Percentiles rank a stretch among this genome's conserved stretches.
Conservation (phyloP, 306 rosid genomes). For the Gleditsia sinensis region DNA sequence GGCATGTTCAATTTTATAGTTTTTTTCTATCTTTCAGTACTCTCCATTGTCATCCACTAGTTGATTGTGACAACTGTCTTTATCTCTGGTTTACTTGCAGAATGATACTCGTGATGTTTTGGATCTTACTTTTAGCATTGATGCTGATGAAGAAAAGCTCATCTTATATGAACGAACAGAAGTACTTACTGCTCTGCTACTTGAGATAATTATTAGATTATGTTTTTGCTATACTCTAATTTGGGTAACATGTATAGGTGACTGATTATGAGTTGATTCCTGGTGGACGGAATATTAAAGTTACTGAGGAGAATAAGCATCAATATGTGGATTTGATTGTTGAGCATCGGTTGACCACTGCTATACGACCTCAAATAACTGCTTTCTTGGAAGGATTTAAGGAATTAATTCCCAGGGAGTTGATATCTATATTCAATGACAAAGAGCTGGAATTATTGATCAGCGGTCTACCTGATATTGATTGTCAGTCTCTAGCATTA, state of each 20-base stretch:
- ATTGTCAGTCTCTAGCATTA: conserved; percentile 55
- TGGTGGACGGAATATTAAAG: conserved; percentile 93
- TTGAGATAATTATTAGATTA: conserved; percentile 29
- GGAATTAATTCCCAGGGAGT: conserved; percentile 69
- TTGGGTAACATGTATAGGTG: conserved; percentile 59
- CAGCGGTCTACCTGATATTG: conserved; percentile 97
- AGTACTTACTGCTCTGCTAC: conserved; percentile 45
- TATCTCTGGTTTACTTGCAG: conserved; percentile 48
- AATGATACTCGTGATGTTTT: conserved; percentile 79
- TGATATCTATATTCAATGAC: conserved; percentile 88
- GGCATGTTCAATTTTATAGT: conserved; percentile 45
- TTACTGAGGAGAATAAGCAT: conserved; percentile 95
- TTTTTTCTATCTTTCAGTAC: not conserved
- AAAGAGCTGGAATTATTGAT: conserved; percentile 91
- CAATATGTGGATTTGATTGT: conserved; percentile 88
- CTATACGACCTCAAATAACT: conserved; percentile 93
- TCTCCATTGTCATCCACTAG: conserved; percentile 3
- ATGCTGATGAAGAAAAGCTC: conserved; percentile 95
- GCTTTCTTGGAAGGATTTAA: conserved; percentile 89
- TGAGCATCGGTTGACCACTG: conserved; percentile 93
- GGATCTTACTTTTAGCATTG: conserved; percentile 96
- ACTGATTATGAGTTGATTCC: conserved; percentile 94
- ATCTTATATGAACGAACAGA: conserved; percentile 87
- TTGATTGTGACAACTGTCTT: conserved; percentile 25
- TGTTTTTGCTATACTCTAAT: conserved; percentile 15